phyloP scores from a whole-genome alignment of 2,329 filamentous ascomycete species.

The Rhynchosporium agropyri region DNA sequence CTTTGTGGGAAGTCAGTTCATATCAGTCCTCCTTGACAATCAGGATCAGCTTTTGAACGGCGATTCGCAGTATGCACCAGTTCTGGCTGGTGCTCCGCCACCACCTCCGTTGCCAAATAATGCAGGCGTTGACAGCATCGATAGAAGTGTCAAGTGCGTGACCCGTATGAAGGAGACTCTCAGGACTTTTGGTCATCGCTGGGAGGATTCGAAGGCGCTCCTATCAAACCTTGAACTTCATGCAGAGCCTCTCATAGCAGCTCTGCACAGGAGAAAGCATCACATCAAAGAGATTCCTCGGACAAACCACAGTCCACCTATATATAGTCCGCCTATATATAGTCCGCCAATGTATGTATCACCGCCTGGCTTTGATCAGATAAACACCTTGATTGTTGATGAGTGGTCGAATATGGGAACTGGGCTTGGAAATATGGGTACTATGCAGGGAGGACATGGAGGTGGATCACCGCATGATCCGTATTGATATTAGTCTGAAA shows the following conservation, averaged over 20 bases:
- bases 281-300: slow-evolving; percentile 32
- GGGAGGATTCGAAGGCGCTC: slow-evolving; percentile 59
- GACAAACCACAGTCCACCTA: slow-evolving; percentile 33
- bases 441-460: slow-evolving; percentile 25
- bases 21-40: slow-evolving; percentile 61
- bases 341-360: slow-evolving; percentile 32
- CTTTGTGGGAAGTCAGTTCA: slow-evolving; percentile 68
- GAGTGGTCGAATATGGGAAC: slow-evolving; percentile 32
- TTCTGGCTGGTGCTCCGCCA: slow-evolving; percentile 48
- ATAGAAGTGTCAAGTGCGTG: slow-evolving; percentile 58
- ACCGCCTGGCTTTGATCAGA: slow-evolving; percentile 32
- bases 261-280: slow-evolving; percentile 50
- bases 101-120: slow-evolving; percentile 53
- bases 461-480: slow-evolving; percentile 24
- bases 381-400: slow-evolving; percentile 27
- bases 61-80: slow-evolving; percentile 33
- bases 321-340: not conserved
- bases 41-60: slow-evolving; percentile 58
- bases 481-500: slow-evolving; percentile 6
- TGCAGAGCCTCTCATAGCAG: slow-evolving; percentile 34
- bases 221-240: slow-evolving; percentile 54
- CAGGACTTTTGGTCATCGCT: slow-evolving; percentile 59
- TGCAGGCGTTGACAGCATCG: slow-evolving; percentile 53
- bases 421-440: slow-evolving; percentile 25
- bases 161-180: slow-evolving; percentile 57